Evolutionary conservation across 2,329 filamentous ascomycete species (phyloP).

Genomic region (Aspergillus tanneri): DNA sequence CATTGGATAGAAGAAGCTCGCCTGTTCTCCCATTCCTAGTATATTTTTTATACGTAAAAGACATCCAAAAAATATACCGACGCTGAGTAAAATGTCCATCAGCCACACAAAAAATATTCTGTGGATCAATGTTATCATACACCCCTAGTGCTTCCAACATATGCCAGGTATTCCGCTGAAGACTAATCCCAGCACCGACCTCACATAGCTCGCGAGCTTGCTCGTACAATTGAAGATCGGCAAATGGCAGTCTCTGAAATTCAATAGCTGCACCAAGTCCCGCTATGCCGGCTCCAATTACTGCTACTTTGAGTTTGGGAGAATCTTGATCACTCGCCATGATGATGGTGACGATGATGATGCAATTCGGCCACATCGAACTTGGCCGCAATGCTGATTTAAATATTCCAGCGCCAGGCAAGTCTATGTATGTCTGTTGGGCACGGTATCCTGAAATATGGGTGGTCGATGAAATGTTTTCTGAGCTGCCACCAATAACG

Average conservation of each 20-base stretch:
- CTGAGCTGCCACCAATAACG: not conserved
- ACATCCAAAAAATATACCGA: conserved; percentile 2
- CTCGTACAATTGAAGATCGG: conserved; percentile 13
- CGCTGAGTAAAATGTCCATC: conserved; percentile 15
- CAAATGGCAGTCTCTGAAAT: conserved; percentile 11
- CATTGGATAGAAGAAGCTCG: conserved; percentile 7
- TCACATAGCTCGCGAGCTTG: conserved; percentile 12
- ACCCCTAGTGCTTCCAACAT: conserved; percentile 14
- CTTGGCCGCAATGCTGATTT: no score
- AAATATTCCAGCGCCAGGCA: no score
- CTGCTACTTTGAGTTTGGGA: conserved; percentile 9
- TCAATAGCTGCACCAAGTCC: conserved; percentile 16
- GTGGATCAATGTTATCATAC: conserved; percentile 11
- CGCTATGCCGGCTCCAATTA: conserved; percentile 17
- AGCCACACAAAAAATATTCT: conserved; percentile 8
- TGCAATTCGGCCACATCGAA: no score
- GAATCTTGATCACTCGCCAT: not conserved
- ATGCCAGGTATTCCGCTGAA: conserved; percentile 16
- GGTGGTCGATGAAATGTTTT: not conserved
- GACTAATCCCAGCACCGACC: conserved; percentile 13
- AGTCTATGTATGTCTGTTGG: no score
- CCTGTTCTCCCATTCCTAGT: conserved; percentile 14
- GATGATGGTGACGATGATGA: no score
- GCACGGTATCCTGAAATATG: no score
- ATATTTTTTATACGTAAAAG: no score